These are phyloP conservation scores for Sphagnum tenellum DNA, from an alignment of 225 moss, liverwort and hornwort genomes.

Conservation along the genomic window DNA sequence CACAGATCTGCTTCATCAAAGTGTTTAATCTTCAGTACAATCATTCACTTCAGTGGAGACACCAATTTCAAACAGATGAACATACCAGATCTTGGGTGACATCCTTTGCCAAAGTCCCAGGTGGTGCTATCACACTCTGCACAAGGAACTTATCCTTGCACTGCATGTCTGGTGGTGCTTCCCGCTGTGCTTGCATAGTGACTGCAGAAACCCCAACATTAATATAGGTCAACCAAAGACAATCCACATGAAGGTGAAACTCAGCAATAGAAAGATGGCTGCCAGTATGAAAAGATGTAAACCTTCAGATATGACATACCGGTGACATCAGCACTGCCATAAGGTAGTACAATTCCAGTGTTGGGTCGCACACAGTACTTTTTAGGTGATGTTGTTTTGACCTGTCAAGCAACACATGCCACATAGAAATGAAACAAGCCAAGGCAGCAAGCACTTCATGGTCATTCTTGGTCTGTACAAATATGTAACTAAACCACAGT, in stretches of 20 bases:
- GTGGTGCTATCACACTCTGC: conserved; percentile 79
- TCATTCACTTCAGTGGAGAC: no score
- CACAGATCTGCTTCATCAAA: no score
- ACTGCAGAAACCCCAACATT: conserved; percentile 23
- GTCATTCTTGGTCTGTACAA: no score
- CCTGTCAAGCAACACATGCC: conserved; percentile 21
- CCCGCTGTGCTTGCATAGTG: conserved; percentile 94
- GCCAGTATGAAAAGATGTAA: neutral
- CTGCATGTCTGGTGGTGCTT: conserved; percentile 93
- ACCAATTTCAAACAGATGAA: no score
- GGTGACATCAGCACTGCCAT: conserved; percentile 90
- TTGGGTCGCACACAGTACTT: conserved; percentile 99
- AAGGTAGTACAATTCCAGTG: conserved; percentile 76
- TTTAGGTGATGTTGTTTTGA: conserved; percentile 94
- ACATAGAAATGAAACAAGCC: no score
- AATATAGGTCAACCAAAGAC: no score
- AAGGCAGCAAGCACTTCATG: no score
- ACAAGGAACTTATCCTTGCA: conserved; percentile 99
- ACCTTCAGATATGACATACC: conserved; percentile 20
- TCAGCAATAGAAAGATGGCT: neutral
- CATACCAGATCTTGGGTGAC: conserved; percentile 87
- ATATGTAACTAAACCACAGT: no score
- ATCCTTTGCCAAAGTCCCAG: conserved; percentile 48
- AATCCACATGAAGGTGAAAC: no score
- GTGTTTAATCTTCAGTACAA: no score